Evolutionary conservation across 2,329 filamentous ascomycete species (phyloP).

Genomic region (Paraphaeosphaeria sporulosa): DNA sequence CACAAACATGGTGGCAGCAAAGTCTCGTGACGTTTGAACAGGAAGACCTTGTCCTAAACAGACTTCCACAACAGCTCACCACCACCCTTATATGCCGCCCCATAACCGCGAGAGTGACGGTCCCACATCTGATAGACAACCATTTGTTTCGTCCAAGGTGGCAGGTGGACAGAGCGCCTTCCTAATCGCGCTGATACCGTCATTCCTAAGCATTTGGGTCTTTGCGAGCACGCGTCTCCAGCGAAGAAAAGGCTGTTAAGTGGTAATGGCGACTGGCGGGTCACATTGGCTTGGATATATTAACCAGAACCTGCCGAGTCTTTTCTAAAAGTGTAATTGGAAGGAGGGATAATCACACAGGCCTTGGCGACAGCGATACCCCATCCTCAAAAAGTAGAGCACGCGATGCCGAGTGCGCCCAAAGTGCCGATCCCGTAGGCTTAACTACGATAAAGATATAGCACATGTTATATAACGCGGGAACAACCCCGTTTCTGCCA

Average conservation of each 20-base stretch:
- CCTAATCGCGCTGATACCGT: conserved; percentile 31
- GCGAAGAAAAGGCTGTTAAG: conserved; percentile 21
- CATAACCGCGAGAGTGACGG: conserved; percentile 11
- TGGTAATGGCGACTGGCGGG: not conserved
- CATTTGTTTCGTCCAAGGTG: conserved; percentile 32
- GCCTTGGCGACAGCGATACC: conserved; percentile 36
- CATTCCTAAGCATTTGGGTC: conserved; percentile 22
- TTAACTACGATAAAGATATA: conserved; percentile 9
- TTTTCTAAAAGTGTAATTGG: conserved; percentile 33
- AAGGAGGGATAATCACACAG: conserved; percentile 41
- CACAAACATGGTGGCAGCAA: conserved; percentile 36
- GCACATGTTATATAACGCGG: conserved; percentile 1
- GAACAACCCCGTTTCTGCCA: not conserved
- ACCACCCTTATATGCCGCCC: conserved; percentile 32
- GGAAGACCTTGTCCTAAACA: conserved; percentile 2
- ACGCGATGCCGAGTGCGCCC: conserved; percentile 23
- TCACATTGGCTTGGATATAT: conserved; percentile 41
- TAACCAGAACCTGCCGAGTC: conserved; percentile 39
- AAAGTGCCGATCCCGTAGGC: conserved; percentile 26
- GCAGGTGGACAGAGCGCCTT: conserved; percentile 40
- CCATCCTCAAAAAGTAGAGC: conserved; percentile 15
- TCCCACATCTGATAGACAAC: conserved; percentile 20
- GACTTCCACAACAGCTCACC: conserved; percentile 7
- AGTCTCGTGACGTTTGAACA: conserved; percentile 10
- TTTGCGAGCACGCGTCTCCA: conserved; percentile 31